Evolutionary conservation across 1,284 basidiomycete species (phyloP).

Genomic region (Filobasidium uniguttulatum): DNA sequence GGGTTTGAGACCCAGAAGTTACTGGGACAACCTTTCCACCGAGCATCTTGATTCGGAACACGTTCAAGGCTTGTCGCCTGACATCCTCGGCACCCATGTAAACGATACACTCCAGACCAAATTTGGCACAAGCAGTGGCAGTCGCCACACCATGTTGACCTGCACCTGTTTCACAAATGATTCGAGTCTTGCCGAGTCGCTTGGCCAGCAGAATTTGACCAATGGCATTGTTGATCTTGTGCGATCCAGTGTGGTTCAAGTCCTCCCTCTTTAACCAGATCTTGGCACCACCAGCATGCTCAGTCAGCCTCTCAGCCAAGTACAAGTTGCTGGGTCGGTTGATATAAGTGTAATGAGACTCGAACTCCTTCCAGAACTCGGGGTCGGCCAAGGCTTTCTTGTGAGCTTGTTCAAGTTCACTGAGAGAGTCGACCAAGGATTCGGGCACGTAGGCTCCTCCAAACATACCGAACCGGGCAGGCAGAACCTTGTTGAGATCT

Average conservation of each 20-base stretch:
- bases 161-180: slow-evolving; percentile 97
- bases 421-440: slow-evolving; percentile 75
- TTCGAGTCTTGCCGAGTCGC: slow-evolving; percentile 85
- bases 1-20: slow-evolving; percentile 80
- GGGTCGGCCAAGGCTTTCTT: slow-evolving; percentile 75
- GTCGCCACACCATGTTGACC: slow-evolving; percentile 99
- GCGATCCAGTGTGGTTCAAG: slow-evolving; percentile 83
- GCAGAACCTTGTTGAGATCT: slow-evolving; percentile 43
- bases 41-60: slow-evolving; percentile 95
- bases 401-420: slow-evolving; percentile 84
- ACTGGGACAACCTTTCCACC: slow-evolving; percentile 90
- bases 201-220: slow-evolving; percentile 84
- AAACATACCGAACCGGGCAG: slow-evolving; percentile 82
- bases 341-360: slow-evolving; percentile 78
- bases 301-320: slow-evolving; percentile 57
- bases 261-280: slow-evolving; percentile 83
- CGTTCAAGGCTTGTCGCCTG: slow-evolving; percentile 84
- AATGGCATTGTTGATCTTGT: slow-evolving; percentile 93
- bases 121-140: slow-evolving; percentile 93
- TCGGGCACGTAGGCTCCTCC: slow-evolving; percentile 97
- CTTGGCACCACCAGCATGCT: slow-evolving; percentile 68
- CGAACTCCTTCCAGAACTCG: slow-evolving; percentile 84
- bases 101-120: slow-evolving; percentile 86
- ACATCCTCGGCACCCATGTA: slow-evolving; percentile 99
- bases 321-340: slow-evolving; percentile 62